Percentiles rank a stretch among this genome's conserved stretches.
Conservation (phyloP, 257 asterid genomes). For the Eustoma russellianum region DNA sequence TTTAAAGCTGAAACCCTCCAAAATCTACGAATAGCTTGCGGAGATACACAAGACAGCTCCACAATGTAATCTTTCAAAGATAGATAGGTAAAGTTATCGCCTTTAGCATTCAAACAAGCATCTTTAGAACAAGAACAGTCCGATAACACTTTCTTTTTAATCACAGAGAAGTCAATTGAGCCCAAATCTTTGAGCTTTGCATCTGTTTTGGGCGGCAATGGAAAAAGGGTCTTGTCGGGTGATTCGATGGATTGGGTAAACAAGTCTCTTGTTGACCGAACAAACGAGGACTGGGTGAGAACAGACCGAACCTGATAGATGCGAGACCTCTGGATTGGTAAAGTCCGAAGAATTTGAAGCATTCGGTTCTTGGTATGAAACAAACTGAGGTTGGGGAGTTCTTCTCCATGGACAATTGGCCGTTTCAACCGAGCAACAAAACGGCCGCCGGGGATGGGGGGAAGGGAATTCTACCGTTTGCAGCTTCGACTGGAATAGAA, state of each 20-base stretch:
- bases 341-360: conserved; percentile 17
- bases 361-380: conserved; percentile 9
- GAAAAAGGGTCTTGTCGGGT: conserved; percentile 1
- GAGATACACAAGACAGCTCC: conserved; percentile 47
- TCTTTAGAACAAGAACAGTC: conserved; percentile 20
- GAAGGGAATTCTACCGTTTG: no score
- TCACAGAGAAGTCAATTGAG: conserved; percentile 19
- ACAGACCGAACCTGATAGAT: conserved; percentile 17
- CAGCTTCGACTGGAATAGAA: no score
- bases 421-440: no score
- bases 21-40: conserved; percentile 49
- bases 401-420: no score
- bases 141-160: conserved; percentile 33
- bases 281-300: conserved; percentile 6
- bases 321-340: conserved; percentile 8
- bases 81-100: conserved; percentile 22
- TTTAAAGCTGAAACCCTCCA: conserved; percentile 57
- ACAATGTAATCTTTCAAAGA: conserved; percentile 41
- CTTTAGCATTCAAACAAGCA: conserved; percentile 14
- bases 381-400: no score
- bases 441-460: no score
- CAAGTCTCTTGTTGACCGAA: background rate
- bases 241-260: conserved; percentile 3
- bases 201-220: conserved; percentile 10
- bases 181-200: conserved; percentile 21